Conservation (phyloP, 805 yeast genomes). For the Cyberlindnera japonica region DNA sequence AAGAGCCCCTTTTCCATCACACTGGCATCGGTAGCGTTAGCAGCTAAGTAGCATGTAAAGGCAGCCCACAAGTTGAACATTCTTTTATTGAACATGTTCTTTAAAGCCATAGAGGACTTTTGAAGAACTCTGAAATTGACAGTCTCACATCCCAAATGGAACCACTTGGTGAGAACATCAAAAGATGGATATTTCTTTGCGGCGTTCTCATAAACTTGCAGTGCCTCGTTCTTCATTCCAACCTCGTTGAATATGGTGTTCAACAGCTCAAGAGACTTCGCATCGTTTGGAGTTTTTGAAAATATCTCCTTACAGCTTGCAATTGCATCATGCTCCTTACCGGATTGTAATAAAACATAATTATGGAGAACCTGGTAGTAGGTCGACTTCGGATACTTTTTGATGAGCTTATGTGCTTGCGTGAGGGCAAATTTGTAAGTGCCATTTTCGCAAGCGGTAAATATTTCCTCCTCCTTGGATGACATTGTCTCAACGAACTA, state of each 20-base stretch:
- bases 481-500: slow-evolving; percentile 27
- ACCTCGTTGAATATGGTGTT: slow-evolving; percentile 40
- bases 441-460: slow-evolving; percentile 47
- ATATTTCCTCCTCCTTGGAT: slow-evolving; percentile 33
- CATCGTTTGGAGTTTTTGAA: slow-evolving; percentile 48
- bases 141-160: slow-evolving; percentile 44
- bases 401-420: slow-evolving; percentile 44
- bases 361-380: slow-evolving; percentile 40
- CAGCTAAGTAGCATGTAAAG: slow-evolving; percentile 45
- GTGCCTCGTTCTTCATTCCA: slow-evolving; percentile 38
- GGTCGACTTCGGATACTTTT: slow-evolving; percentile 53
- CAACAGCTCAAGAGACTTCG: slow-evolving; percentile 46
- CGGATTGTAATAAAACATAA: slow-evolving; percentile 30
- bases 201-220: slow-evolving; percentile 52
- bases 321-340: slow-evolving; percentile 31
- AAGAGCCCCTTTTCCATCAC: slow-evolving; percentile 48
- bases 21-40: slow-evolving; percentile 32
- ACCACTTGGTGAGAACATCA: slow-evolving; percentile 52
- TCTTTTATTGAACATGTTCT: slow-evolving; percentile 34
- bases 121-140: slow-evolving; percentile 51
- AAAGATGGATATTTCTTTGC: slow-evolving; percentile 53
- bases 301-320: slow-evolving; percentile 20
- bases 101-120: slow-evolving; percentile 46
- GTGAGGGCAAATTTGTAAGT: slow-evolving; percentile 51
- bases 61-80: slow-evolving; percentile 51